Evolutionary conservation across 495 filamentous ascomycete species (phyloP), one percentile per base, ranked within the genome.

Genomic region (Neurospora sp.): DNA sequence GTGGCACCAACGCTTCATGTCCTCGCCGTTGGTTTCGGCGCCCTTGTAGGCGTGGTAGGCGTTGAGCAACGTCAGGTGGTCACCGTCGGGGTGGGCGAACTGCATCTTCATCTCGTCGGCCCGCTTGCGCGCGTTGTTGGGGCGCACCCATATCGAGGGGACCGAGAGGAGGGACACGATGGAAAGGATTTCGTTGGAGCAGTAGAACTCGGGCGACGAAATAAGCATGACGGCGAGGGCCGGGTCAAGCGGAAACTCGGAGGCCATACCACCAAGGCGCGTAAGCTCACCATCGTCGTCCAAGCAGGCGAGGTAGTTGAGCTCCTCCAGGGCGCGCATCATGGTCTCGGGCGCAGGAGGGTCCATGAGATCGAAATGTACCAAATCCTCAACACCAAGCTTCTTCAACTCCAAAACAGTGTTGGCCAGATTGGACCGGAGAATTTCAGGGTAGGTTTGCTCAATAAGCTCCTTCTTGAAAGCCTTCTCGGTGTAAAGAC

Each of bases 311-410:
- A 99, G 86, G 80, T 97, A 99, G 80, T 99, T 98, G 20, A 99
- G 89, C 82, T 99, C 96, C 81, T 99, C 96, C 16, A 99, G 84
- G 20, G 96, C 96, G 76, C 96, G 91, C 96, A 99, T 99, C 79
- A 99, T 88, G 35, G 96, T 99, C 84, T 99, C 96, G 0, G 96
- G 96, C 2, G 96, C 96, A 5, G 96, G 96, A 4, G 96, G 96
- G 75, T 99, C 96, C 96, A 99, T 99, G 70, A 98, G 85, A 79
- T 98, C 96, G 79, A 99, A 99, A 80, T 99, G 96, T 4, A 99
- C 96, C 69, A 99, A 85, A 79, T 99, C 96, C 74, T 96, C 90
- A 48, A 99, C 89, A 40, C 96, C 96, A 41, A 98, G 90, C 82
- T 99, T 99, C 87, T 98, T 98, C 77, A 99, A 80, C 81, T 99